Conservation (phyloP, 2,329 filamentous ascomycete genomes). For the Xylariaceae sp. region DNA sequence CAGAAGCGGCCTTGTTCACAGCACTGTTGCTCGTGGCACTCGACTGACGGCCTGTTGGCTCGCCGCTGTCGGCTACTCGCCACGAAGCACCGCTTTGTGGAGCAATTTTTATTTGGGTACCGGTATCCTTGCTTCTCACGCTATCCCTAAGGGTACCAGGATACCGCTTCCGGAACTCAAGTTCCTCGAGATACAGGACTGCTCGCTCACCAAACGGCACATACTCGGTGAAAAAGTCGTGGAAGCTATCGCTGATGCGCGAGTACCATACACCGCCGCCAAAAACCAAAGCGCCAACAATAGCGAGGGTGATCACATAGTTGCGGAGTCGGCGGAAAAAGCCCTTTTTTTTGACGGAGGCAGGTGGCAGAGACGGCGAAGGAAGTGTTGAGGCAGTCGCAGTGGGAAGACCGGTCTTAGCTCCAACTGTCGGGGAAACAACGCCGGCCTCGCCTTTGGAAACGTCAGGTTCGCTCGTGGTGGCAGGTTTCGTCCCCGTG, state of each 20-base stretch:
- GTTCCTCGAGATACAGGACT: conserved; percentile 92
- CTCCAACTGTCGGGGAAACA: conserved; percentile 36
- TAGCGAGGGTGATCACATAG: conserved; percentile 68
- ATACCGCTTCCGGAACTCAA: conserved; percentile 86
- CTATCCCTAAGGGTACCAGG: conserved; percentile 42
- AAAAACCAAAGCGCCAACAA: conserved; percentile 74
- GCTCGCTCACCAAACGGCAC: conserved; percentile 90
- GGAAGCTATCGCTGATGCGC: conserved; percentile 92
- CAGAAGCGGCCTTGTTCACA: conserved; percentile 25
- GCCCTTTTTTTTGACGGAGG: conserved; percentile 54
- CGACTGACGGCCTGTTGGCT: conserved; percentile 26
- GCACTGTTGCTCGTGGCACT: conserved; percentile 27
- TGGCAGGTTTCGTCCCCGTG: conserved; percentile 47
- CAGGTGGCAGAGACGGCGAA: conserved; percentile 35
- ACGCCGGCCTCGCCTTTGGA: conserved; percentile 35
- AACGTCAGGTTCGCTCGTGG: conserved; percentile 39
- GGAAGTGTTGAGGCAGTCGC: conserved; percentile 25
- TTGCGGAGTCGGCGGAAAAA: conserved; percentile 68
- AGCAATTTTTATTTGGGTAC: conserved; percentile 73
- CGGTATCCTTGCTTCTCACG: conserved; percentile 52
- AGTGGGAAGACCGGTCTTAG: conserved; percentile 26
- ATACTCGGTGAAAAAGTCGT: conserved; percentile 98
- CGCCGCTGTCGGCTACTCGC: conserved; percentile 31
- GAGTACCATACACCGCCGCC: conserved; percentile 89
- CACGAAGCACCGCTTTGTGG: conserved; percentile 81